phyloP scores from a whole-genome alignment of 148 eudicot species.

The Vaccinium vitisidaea region DNA sequence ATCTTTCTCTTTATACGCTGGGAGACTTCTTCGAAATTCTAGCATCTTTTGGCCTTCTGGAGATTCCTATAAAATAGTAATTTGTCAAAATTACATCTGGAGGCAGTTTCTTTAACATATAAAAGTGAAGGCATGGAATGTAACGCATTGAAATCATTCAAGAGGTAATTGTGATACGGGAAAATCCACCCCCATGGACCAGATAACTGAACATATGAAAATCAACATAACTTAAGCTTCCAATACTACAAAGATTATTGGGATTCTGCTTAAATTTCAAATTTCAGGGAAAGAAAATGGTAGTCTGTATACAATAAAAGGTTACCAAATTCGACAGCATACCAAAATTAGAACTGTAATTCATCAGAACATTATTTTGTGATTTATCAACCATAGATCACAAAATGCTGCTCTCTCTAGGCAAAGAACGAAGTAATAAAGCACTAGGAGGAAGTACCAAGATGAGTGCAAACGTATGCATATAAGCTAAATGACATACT shows the following conservation, averaged over 20 bases:
- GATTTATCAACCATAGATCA: too few species aligned
- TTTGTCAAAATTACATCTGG: slow-evolving; percentile 17
- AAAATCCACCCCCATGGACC: background rate
- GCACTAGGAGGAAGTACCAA: slow-evolving; percentile 5
- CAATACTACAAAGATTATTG: background rate
- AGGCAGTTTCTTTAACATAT: background rate
- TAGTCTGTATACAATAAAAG: background rate
- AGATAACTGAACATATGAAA: background rate
- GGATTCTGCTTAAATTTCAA: slow-evolving; percentile 3
- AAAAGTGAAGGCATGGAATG: background rate
- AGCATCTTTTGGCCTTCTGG: slow-evolving; percentile 91
- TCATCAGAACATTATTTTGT: background rate
- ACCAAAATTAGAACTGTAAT: background rate
- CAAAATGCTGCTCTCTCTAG: background rate
- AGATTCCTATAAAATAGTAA: slow-evolving; percentile 53
- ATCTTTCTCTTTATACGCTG: slow-evolving; percentile 83
- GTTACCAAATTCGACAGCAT: background rate
- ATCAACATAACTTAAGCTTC: background rate
- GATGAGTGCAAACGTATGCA: background rate
- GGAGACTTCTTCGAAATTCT: slow-evolving; percentile 81
- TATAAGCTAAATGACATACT: background rate
- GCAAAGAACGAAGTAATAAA: background rate
- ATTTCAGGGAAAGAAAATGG: background rate
- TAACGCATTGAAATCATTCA: background rate
- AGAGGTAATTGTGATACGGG: background rate